Base-by-base conservation (phyloP, 495 filamentous ascomycete genomes). In the Viridothelium virens region DNA sequence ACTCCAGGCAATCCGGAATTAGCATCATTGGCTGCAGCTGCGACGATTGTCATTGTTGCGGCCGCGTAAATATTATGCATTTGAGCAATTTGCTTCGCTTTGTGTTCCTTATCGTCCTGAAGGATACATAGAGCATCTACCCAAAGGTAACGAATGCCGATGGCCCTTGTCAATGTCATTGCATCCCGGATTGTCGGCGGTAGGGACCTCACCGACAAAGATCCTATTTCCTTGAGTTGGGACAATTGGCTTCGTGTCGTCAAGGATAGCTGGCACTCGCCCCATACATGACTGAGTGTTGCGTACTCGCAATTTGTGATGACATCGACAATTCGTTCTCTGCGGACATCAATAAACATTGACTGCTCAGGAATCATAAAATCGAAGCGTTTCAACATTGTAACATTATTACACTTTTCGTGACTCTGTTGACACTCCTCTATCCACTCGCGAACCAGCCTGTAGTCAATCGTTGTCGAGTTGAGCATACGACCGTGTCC, bases 81-180 rank as follows among this genome's bases (percentile, higher is more conserved):
- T 5, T 53, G 6, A 7, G n/a, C 36, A 16, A 44, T 44, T 18
- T 65, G 46, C 14, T 18, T 7, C 63, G n/a, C 59, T 14, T 18
- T 56, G 25, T 16, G 18, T 12, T 36, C 16, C 10, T 10, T 5
- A 50, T 31, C 25, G 38, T 66, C 64, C 34, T 66, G 64, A 0
- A 66, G 25, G 16, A 66, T 66, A 31, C 64, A 66, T 7, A 66
- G 14, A 38, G 6, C 11, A 38, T 66, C 64, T 16, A 66, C 53
- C 64, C 64, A 66, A 1, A 66, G 14, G 34, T 64, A 66, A n/a
- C 56, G 18, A 9, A 65, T 11, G 2, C 64, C 56, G 12, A 66
- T 25, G 6, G 36, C 7, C 36, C 41, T 9, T 12, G 33, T 53
- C 5, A 66, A 36, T 12, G 4, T 34, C 14, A 66, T 63, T 18